Evolutionary conservation across 2,329 filamentous ascomycete genomes (phyloP).

Genomic region (Xylariaceae sp.): DNA sequence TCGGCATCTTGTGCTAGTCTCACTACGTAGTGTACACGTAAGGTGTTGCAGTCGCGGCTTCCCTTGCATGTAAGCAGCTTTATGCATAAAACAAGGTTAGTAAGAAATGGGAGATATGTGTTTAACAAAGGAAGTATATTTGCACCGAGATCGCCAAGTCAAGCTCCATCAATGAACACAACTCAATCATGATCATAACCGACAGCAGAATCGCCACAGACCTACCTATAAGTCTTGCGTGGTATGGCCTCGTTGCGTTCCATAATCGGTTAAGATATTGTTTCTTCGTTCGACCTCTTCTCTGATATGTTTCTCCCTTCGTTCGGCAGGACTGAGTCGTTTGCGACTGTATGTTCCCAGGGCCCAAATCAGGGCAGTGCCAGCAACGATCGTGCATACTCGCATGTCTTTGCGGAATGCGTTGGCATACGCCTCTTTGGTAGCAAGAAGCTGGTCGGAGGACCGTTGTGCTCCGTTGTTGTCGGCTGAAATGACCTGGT

Average conservation of each 20-base stretch:
- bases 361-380: constrained; percentile 37
- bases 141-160: too few species aligned
- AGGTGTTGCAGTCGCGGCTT: too few species aligned
- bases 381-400: constrained; percentile 40
- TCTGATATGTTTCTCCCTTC: constrained; percentile 22
- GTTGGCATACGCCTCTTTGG: constrained; percentile 39
- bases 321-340: constrained; percentile 29
- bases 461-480: constrained; percentile 22
- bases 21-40: too few species aligned
- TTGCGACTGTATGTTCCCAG: constrained; percentile 37
- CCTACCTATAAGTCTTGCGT: not conserved
- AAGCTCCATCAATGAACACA: too few species aligned
- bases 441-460: constrained; percentile 27
- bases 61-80: too few species aligned
- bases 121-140: too few species aligned
- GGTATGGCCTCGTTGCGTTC: not conserved
- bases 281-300: constrained; percentile 28
- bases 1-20: too few species aligned
- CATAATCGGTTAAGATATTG: not conserved
- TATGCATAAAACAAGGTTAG: too few species aligned
- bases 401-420: constrained; percentile 45
- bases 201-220: not conserved
- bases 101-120: too few species aligned
- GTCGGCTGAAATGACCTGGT: constrained; percentile 27
- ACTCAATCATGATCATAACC: not conserved